Base-by-base conservation (phyloP, 2,329 filamentous ascomycete genomes). In the Lachnellula suecica region DNA sequence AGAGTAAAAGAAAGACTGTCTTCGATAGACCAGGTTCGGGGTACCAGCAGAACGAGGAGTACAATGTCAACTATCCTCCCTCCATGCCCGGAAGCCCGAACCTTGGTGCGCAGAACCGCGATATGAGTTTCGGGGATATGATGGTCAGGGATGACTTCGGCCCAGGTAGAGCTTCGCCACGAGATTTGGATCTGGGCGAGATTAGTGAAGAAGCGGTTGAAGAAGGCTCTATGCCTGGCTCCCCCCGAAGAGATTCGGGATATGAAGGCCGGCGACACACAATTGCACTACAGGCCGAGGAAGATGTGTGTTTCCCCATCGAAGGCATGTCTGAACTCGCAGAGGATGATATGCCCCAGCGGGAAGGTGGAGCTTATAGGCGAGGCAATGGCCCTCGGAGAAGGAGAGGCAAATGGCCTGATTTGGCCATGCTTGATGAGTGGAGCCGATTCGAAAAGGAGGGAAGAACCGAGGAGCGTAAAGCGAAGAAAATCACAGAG, bases 391-490 rank as follows among this genome's bases (percentile, higher is more conserved):
- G 52, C 3, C 43, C 56, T 13, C 51, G 67, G 46, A 81, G 89
- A 23, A 81, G 88, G 50, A 80, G 84, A 38, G 76, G 83, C 31
- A 85, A 87, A 60, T 97, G 92, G 91, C 94, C 94, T 0, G 91
- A 97, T 68, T 74, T 97, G 15, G 76, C 82, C 1, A 83, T 89
- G 4, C 74, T 99, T 10, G 90, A 97, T 53, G 89, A 96, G 58
- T 99, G 92, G 92, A 91, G 87, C 56, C 82, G 82, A 4, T 85
- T 93, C 60, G 94, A 99, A 70, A 96, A 96, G 70, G 91, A 96
- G 67, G 86, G 87, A 52, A 82, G 89, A 47, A 93, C 83, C 48
- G 90, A 94, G 52, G 89, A 89, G 49, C 83, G 90, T 37, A 84
- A 91, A 3, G 87, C 88, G 43, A 96, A 96, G 74, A 94, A 88